Evolutionary conservation across 768 basidiomycete species (phyloP), one percentile per base, ranked within the genome.

Genomic region (Russula virescens): DNA sequence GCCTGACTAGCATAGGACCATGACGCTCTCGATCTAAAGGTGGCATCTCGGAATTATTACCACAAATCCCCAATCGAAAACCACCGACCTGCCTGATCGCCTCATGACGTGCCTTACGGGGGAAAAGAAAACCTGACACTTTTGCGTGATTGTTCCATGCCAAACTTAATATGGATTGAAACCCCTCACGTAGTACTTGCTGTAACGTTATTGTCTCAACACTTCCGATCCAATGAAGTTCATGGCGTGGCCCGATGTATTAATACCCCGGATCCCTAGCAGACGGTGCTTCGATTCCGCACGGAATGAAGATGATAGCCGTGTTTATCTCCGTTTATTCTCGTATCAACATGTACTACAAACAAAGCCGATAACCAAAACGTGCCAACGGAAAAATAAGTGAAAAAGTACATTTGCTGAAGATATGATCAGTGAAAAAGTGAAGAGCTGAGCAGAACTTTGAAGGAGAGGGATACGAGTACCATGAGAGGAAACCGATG

Each of bases 321-420:
- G 43, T 31, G 40, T 43, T 34, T 45, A 63, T 58, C 16, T 48
- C 47, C 57, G 52, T 54, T 25, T 7, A 11, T 38, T 38, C 55
- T 48, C 49, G 55, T 62, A 52, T 38, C 53, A 45, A 49, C 10
- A 16, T 55, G 42, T 34, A 25, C n/a, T 35, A 54, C 47, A 42
- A n/a, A 26, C 26, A 63, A 1, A 18, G 38, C n/a, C 42, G 28
- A 34, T 34, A 31, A 55, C 48, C 7, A 54, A 54, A n/a, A 34
- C 43, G n/a, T 53, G 47, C 49, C 46, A 55, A 55, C 58, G 54
- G 52, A 55, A 23, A 28, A 49, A 59, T 59, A 60, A 64, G 21
- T 62, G 31, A 49, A 40, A 50, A 2, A 34, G 53, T 60, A 64
- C 57, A 55, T 42, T 51, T 11, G 31, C 13, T 31, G 34, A 59